Evolutionary conservation across 2,329 filamentous ascomycete species (phyloP).

Genomic region (Diplodia sapinea): DNA sequence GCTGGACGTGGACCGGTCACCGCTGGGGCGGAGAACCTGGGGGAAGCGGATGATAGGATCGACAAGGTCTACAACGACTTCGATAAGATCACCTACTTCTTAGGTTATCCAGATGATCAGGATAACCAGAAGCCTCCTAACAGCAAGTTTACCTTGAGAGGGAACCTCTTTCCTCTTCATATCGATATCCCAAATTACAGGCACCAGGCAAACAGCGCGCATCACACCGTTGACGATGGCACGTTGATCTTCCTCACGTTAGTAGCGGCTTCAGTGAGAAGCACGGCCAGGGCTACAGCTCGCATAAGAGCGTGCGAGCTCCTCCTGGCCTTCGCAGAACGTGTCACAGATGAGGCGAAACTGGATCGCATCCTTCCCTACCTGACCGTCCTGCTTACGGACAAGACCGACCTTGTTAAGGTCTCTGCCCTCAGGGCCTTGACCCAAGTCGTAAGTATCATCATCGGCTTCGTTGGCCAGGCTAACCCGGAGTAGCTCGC

Average conservation of each 20-base stretch:
- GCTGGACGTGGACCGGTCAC: conserved; percentile 76
- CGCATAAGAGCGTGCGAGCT: conserved; percentile 89
- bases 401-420: conserved; percentile 82
- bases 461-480: neutral
- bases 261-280: conserved; percentile 85
- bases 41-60: conserved; percentile 91
- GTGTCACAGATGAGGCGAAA: conserved; percentile 92
- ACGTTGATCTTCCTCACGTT: conserved; percentile 91
- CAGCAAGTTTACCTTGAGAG: conserved; percentile 47
- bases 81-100: conserved; percentile 95
- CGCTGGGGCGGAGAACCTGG: conserved; percentile 71
- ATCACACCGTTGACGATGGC: conserved; percentile 78
- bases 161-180: conserved; percentile 76
- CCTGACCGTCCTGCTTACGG: conserved; percentile 79
- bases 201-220: conserved; percentile 66
- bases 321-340: conserved; percentile 87
- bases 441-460: conserved; percentile 70
- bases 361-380: conserved; percentile 92
- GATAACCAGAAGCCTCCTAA: conserved; percentile 44
- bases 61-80: conserved; percentile 93
- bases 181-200: conserved; percentile 87
- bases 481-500: conserved; percentile 59
- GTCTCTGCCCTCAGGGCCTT: conserved; percentile 84
- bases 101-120: conserved; percentile 71
- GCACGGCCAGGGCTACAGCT: conserved; percentile 86